phyloP scores from a whole-genome alignment of 164 flowering plant species.

The Vitis rotundifolia region DNA sequence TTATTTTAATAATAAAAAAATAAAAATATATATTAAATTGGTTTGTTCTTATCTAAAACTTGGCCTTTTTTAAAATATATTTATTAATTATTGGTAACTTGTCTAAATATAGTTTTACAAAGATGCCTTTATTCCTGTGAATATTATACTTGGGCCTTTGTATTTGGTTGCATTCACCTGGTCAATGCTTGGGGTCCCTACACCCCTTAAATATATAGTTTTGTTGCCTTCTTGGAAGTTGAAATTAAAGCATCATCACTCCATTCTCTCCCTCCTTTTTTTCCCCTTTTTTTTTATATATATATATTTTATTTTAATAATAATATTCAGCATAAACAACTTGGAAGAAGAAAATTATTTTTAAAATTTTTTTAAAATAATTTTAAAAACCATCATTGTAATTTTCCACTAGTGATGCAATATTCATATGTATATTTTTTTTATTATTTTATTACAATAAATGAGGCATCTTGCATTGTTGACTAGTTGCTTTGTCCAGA shows the following conservation, averaged over 20 bases:
- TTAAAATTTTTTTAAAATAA: too few species aligned
- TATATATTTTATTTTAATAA: too few species aligned
- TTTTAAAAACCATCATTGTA: too few species aligned
- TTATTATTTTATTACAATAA: too few species aligned
- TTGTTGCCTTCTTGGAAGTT: neutral
- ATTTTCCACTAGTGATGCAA: too few species aligned
- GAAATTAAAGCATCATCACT: neutral
- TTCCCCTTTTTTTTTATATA: neutral
- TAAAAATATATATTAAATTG: constrained; percentile 5
- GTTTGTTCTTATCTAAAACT: constrained; percentile 23
- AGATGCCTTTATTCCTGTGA: constrained; percentile 9
- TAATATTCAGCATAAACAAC: too few species aligned
- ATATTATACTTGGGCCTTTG: constrained; percentile 1
- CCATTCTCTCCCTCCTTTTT: neutral
- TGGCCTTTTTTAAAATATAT: constrained; percentile 4
- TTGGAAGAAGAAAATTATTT: too few species aligned
- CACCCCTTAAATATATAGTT: neutral
- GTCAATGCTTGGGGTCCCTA: constrained; percentile 16
- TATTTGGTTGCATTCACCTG: neutral
- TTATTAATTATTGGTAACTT: constrained; percentile 9
- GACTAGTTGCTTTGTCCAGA: too few species aligned
- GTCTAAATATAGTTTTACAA: neutral
- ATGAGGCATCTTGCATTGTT: too few species aligned
- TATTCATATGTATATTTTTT: too few species aligned
- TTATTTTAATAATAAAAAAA: neutral